Evolutionary conservation across 2,329 filamentous ascomycete species (phyloP).

Genomic region (Aplosporella prunicola): DNA sequence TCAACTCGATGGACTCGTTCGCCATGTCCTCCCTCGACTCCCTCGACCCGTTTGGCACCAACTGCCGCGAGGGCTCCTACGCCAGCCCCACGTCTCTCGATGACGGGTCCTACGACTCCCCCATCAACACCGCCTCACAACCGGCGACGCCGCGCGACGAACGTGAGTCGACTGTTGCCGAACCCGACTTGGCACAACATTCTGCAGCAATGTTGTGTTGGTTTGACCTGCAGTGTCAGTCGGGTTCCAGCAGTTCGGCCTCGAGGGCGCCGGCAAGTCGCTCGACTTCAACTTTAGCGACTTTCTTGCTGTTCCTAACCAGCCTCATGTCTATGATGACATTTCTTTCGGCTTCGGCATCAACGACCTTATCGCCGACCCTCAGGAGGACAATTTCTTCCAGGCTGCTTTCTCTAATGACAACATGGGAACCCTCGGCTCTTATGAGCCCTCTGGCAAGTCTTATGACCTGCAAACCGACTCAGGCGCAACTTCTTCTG

Average conservation of each 20-base stretch:
- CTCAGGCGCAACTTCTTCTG: constrained; percentile 36
- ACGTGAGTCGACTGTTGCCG: constrained; percentile 38
- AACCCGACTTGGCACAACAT: constrained; percentile 98
- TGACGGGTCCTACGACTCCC: constrained; percentile 31
- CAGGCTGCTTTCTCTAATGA: constrained; percentile 22
- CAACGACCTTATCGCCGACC: constrained; percentile 20
- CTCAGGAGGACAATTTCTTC: constrained; percentile 29
- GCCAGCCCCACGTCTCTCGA: constrained; percentile 29
- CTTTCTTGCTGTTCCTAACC: constrained; percentile 29
- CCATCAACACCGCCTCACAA: constrained; percentile 27
- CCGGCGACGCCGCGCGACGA: constrained; percentile 24
- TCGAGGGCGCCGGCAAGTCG: constrained; percentile 18
- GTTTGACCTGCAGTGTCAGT: constrained; percentile 99
- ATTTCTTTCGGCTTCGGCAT: constrained; percentile 33
- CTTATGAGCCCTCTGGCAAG: constrained; percentile 31
- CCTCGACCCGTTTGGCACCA: no score
- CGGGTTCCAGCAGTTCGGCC: constrained; percentile 41
- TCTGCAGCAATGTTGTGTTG: constrained; percentile 99
- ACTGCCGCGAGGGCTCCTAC: constrained; percentile 16
- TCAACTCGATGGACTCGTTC: constrained; percentile 16
- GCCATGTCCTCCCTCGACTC: constrained; percentile 1
- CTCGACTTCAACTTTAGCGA: constrained; percentile 21
- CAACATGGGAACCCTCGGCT: constrained; percentile 22
- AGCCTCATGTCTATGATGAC: constrained; percentile 11
- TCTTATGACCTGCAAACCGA: constrained; percentile 36